Conservation (phyloP, 306 rosid species). For the Fagus sylvatica region DNA sequence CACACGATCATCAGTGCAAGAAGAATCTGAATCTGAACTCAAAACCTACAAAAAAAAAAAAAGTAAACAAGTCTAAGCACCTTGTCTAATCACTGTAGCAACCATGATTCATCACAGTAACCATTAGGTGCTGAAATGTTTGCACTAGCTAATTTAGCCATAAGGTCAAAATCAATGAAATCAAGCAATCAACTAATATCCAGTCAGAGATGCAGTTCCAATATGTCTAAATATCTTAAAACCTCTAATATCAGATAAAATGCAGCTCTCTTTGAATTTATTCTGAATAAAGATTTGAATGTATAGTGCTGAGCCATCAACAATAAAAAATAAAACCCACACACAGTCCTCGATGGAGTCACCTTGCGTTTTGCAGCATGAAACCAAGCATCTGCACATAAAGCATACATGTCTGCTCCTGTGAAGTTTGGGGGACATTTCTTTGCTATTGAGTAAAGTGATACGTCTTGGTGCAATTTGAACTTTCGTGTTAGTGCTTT, state of each 20-base stretch:
- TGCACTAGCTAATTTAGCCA: neutral
- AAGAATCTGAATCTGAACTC: slow-evolving; percentile 56
- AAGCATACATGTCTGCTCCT: slow-evolving; percentile 96
- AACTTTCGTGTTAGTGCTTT: slow-evolving; percentile 90
- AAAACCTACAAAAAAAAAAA: slow-evolving; percentile 49
- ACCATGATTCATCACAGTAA: neutral
- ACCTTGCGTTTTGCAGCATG: slow-evolving; percentile 92
- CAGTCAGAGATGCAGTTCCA: neutral
- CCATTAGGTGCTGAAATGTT: neutral
- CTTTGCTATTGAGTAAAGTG: slow-evolving; percentile 73
- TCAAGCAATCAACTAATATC: neutral
- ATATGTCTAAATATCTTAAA: neutral
- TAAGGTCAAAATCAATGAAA: neutral
- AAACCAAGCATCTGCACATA: slow-evolving; percentile 98
- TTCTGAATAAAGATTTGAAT: neutral
- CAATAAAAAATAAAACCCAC: neutral
- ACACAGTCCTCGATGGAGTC: slow-evolving; percentile 22
- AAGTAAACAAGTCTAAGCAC: slow-evolving; percentile 22
- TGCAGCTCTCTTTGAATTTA: neutral
- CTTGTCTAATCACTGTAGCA: slow-evolving; percentile 1
- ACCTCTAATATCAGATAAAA: no score
- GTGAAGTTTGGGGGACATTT: slow-evolving; percentile 90
- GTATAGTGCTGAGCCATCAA: neutral
- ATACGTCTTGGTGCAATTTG: slow-evolving; percentile 69
- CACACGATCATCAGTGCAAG: slow-evolving; percentile 47